Evolutionary conservation across 169 alveolate genomes (phyloP).

Genomic region (Plasmodium sp.): DNA sequence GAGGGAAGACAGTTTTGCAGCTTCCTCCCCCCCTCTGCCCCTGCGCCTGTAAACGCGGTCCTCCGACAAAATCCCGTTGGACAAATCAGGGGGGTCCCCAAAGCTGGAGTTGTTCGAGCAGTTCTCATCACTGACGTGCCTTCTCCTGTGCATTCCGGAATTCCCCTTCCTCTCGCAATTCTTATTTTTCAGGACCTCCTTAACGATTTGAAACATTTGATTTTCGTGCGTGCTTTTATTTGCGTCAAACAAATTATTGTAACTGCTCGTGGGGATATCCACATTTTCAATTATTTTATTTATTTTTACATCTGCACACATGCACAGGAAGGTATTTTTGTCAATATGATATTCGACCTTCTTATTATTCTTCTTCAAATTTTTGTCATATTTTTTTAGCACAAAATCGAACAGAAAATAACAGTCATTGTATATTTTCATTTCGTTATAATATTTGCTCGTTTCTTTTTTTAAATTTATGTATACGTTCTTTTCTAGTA

Average conservation of each 20-base stretch:
- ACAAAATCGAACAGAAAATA: conserved; percentile 56
- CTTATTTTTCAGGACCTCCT: conserved; percentile 24
- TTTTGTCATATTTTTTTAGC: conserved; percentile 68
- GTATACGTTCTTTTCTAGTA: conserved; percentile 69
- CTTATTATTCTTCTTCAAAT: conserved; percentile 67
- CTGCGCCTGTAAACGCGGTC: not conserved
- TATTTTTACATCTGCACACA: conserved; percentile 76
- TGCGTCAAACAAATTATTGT: conserved; percentile 20
- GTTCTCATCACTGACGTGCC: not conserved
- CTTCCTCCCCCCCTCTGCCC: not conserved
- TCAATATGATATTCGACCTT: conserved; percentile 72
- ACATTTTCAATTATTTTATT: conserved; percentile 63
- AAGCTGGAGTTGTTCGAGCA: conserved; percentile 2
- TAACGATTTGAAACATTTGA: conserved; percentile 64
- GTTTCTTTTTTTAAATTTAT: conserved; percentile 74
- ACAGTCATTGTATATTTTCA: conserved; percentile 71
- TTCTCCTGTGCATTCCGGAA: not conserved
- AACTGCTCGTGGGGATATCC: conserved; percentile 30
- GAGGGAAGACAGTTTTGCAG: not conserved
- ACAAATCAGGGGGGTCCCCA: not conserved
- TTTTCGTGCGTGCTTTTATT: conserved; percentile 39
- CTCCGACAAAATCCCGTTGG: conserved; percentile 1
- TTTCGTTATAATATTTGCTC: conserved; percentile 50
- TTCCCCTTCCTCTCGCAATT: not conserved
- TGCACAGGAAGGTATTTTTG: conserved; percentile 65